Percentiles rank a stretch among this genome's conserved stretches.
Evolutionary conservation across 108 stramenopile genomes (phyloP).

Genomic region (Cyclotella choctawhatcheeana): DNA sequence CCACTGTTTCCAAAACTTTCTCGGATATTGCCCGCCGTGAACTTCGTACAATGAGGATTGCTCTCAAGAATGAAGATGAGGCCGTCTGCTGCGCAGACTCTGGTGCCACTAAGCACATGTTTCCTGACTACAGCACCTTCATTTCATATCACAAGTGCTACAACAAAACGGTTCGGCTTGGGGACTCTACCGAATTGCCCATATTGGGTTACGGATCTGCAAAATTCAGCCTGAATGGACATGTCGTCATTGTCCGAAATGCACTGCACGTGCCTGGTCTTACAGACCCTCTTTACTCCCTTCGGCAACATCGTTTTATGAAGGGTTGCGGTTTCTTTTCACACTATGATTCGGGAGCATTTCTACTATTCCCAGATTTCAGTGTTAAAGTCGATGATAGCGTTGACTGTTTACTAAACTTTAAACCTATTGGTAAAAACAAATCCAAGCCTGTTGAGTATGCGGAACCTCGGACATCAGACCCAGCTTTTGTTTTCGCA

Average conservation of each 20-base stretch:
- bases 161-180: neutral
- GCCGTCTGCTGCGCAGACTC: constrained; percentile 7
- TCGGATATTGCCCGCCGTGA: no score
- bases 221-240: neutral
- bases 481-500: neutral
- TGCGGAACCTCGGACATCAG: neutral
- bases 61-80: no score
- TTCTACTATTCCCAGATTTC: neutral
- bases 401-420: constrained; percentile 2
- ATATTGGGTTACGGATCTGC: constrained; percentile 4
- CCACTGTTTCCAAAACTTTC: no score
- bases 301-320: neutral
- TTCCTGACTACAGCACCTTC: constrained; percentile 15
- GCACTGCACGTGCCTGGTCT: constrained; percentile 8
- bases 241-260: neutral
- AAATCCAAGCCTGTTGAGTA: neutral
- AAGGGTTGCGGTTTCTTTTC: neutral
- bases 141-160: constrained; percentile 2
- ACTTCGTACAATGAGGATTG: no score
- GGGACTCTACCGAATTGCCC: neutral
- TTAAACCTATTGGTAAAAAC: neutral
- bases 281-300: constrained; percentile 4
- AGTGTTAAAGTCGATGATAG: neutral
- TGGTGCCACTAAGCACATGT: constrained; percentile 27
- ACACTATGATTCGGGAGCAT: neutral